Conservation (phyloP, 2,329 filamentous ascomycete species). For the Colletotrichum godetiae region DNA sequence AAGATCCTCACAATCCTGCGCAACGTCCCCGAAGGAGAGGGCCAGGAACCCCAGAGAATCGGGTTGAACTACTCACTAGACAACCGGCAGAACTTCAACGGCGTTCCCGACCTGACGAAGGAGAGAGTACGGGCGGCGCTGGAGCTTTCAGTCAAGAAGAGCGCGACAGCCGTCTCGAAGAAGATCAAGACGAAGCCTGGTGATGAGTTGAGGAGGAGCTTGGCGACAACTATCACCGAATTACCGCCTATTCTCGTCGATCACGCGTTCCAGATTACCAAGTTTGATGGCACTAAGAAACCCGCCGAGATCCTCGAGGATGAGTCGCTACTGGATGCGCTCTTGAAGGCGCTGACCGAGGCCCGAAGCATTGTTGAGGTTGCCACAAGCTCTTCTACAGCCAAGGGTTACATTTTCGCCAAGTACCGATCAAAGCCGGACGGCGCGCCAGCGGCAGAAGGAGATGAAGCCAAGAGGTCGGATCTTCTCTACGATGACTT, state of each 20-base stretch:
- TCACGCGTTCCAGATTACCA: conserved; percentile 78
- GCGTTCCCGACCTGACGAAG: conserved; percentile 78
- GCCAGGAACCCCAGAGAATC: conserved; percentile 84
- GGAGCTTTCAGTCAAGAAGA: conserved; percentile 71
- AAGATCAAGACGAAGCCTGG: conserved; percentile 79
- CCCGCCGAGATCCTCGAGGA: conserved; percentile 77
- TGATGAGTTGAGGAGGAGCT: conserved; percentile 80
- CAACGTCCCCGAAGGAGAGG: conserved; percentile 81
- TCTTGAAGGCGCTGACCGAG: conserved; percentile 76
- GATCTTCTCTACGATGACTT: conserved; percentile 90
- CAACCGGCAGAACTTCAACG: conserved; percentile 84
- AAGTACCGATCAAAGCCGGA: conserved; percentile 59
- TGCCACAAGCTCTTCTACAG: conserved; percentile 72
- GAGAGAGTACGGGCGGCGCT: conserved; percentile 79
- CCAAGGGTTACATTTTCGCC: conserved; percentile 90
- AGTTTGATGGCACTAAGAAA: conserved; percentile 76
- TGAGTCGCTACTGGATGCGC: conserved; percentile 70
- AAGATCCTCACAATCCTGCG: conserved; percentile 86
- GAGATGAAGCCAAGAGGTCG: conserved; percentile 50
- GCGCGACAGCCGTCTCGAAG: conserved; percentile 67
- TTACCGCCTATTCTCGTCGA: conserved; percentile 89
- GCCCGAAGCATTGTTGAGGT: conserved; percentile 77
- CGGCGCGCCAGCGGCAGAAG: conserved; percentile 43
- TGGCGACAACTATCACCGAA: conserved; percentile 88
- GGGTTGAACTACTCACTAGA: conserved; percentile 84